Evolutionary conservation across 768 basidiomycete species (phyloP), one percentile per base, ranked within the genome.

Genomic region (Tremella mesenterica): DNA sequence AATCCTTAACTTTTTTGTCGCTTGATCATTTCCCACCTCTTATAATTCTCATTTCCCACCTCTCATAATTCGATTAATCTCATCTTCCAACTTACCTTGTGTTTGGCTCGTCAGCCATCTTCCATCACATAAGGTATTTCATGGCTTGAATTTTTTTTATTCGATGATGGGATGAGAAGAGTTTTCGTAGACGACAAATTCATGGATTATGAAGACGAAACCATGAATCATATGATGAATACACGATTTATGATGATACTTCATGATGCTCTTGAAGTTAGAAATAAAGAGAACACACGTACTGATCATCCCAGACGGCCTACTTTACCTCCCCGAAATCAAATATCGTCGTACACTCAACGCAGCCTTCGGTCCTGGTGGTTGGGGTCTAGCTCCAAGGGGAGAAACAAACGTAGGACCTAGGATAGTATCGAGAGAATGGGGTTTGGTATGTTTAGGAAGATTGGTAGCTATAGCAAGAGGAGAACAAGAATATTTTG

Each of bases 401-500:
- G 84, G 86, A 41, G 88, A 93, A 74, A 91, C 88, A 5, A 86
- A 90, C 61, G 87, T 96, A 8, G 82, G 85, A 0, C 84, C 86
- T 1, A 86, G 81, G 70, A 78, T 92, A 47, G 91, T 96, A 34
- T 89, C 86, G 64, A 76, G 93, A 48, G 93, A 96, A 71, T 97
- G 93, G 76, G 93, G 88, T 0, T 79, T 97, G 29, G 86, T 97
- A 18, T 95, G 90, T 65, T 80, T 89, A 29, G 93, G 93, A 48
- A 93, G 92, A 51, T 77, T 97, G 16, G 89, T 96, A 2, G 86
- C 81, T 8, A 83, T 96, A 57, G 86, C 93, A 2, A 80, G 92
- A 46, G 93, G 93, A 27, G 93, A 97, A 75, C 91, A 96, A 61
- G 89, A 95, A 62, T 96, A 91, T 74, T 97, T 96, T 63, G 90